Base-by-base conservation (phyloP, 2,329 filamentous ascomycete genomes). In the Aspergillus aculeatus region DNA sequence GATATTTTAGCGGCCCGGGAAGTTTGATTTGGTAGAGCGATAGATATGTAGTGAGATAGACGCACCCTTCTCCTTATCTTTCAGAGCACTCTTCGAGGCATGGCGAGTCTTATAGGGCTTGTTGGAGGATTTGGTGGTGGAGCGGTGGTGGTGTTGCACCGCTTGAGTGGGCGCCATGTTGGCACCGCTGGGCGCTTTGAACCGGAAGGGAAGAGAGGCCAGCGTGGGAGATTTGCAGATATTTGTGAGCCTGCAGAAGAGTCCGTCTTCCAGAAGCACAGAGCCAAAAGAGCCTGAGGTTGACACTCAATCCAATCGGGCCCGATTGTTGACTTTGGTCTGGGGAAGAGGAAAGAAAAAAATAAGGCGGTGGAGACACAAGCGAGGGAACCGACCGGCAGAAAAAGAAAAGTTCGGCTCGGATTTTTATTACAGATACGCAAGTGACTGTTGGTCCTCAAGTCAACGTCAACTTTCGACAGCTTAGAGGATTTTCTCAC, bases 71-170 rank as follows among this genome's bases (percentile, higher is more conserved):
- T 87, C 84, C 66, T 87, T 83, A 65, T 96, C 91, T 74, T 95
- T 92, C 72, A 97, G 77, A 59, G 91, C 86, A 71, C 91, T 88
- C 77, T 98, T 98, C 63, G 91, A 92, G 47, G 93, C 86, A 81
- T 96, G 93, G 74, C 88, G 88, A 60, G 91, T 92, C 80, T 99
- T 99, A 84, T 93, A 99, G 26, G 89, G 76, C 82, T 99, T 99
- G 79, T 96, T 88, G 66, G 84, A 80, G 70, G 86, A 82, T 83
- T 98, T 99, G 56, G 93, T 96, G 60, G 93, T 97, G 72, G 91
- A 91, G 75, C 94, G 86, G 78, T 99, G 95, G 73, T 94, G 93
- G 78, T 98, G 53, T 47, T 55, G 74, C 67, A 81, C 77, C 64
- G 75, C 82, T 75, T 80, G 79, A 72, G 85, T 83, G 77, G 86